A percentile compares a stretch with the other conserved stretches of the same genome.
phyloP scores from a whole-genome alignment of 331 rosid genomes.

The Rosa hybrid region DNA sequence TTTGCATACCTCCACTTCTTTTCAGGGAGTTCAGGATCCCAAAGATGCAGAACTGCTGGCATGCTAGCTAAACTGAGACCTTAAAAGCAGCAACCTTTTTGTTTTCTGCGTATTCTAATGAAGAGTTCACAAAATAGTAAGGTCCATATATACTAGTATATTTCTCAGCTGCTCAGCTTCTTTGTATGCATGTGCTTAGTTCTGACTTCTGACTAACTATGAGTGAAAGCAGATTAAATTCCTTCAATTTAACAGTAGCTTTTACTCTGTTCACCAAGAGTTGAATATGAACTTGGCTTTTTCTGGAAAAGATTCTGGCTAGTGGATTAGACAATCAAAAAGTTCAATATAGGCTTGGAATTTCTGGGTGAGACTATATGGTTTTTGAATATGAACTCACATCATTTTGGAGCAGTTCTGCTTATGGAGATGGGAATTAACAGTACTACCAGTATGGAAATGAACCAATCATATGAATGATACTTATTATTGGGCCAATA shows the following conservation, averaged over 20 bases:
- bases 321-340: neutral
- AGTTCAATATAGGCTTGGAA: neutral
- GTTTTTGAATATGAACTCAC: neutral
- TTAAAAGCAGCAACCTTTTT: conserved; percentile 22
- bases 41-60: conserved; percentile 9
- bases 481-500: neutral
- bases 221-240: neutral
- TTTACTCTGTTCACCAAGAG: neutral
- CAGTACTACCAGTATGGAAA: neutral
- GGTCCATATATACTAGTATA: neutral
- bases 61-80: neutral
- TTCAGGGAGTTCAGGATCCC: conserved; percentile 30
- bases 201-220: neutral
- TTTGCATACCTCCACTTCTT: conserved; percentile 6
- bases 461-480: conserved; percentile 3
- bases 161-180: neutral
- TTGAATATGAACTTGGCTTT: neutral
- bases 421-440: neutral
- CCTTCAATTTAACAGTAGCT: neutral
- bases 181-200: neutral
- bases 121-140: neutral
- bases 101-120: conserved; percentile 3
- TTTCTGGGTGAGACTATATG: neutral
- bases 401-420: neutral
- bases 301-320: neutral